Evolutionary conservation across 768 basidiomycete genomes (phyloP).

Genomic region (Leccinum arenicola): DNA sequence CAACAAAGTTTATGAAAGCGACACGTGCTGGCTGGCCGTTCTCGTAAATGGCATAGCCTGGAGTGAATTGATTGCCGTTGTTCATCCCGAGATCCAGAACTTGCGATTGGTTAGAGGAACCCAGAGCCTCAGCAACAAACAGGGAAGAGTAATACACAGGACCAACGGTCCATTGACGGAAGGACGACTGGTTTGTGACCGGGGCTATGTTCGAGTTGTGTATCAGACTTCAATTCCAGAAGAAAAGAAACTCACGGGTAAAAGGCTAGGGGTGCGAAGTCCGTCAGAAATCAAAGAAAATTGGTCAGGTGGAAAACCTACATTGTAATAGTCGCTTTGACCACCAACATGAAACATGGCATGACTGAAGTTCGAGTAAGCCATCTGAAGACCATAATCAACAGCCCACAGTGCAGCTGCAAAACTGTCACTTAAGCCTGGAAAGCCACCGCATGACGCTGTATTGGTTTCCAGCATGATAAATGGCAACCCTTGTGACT

Average conservation of each 20-base stretch:
- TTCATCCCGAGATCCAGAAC: slow-evolving; percentile 62
- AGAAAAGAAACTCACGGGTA: slow-evolving; percentile 29
- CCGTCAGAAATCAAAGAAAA: neutral
- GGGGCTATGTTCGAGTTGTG: slow-evolving; percentile 35
- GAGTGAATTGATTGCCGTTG: slow-evolving; percentile 49
- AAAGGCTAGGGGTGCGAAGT: slow-evolving; percentile 30
- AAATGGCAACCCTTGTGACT: slow-evolving; percentile 40
- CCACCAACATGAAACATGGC: slow-evolving; percentile 56
- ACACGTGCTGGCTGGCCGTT: slow-evolving; percentile 58
- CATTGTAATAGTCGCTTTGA: slow-evolving; percentile 64
- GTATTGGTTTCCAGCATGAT: slow-evolving; percentile 62
- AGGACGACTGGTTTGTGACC: slow-evolving; percentile 51
- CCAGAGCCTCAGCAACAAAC: slow-evolving; percentile 67
- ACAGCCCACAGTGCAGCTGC: slow-evolving; percentile 51
- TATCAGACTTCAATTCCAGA: neutral
- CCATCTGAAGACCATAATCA: slow-evolving; percentile 54
- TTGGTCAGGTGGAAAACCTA: slow-evolving; percentile 27
- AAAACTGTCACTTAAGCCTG: slow-evolving; percentile 56
- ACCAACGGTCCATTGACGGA: slow-evolving; percentile 71
- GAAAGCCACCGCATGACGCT: slow-evolving; percentile 47
- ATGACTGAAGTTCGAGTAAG: slow-evolving; percentile 44
- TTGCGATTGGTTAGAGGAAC: slow-evolving; percentile 58
- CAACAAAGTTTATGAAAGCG: slow-evolving; percentile 71
- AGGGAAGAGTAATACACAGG: slow-evolving; percentile 73
- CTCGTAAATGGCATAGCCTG: slow-evolving; percentile 68